These are phyloP conservation scores for Leavenworthia alabamica DNA, from an alignment of 345 rosid species.

Conservation along the genomic window DNA sequence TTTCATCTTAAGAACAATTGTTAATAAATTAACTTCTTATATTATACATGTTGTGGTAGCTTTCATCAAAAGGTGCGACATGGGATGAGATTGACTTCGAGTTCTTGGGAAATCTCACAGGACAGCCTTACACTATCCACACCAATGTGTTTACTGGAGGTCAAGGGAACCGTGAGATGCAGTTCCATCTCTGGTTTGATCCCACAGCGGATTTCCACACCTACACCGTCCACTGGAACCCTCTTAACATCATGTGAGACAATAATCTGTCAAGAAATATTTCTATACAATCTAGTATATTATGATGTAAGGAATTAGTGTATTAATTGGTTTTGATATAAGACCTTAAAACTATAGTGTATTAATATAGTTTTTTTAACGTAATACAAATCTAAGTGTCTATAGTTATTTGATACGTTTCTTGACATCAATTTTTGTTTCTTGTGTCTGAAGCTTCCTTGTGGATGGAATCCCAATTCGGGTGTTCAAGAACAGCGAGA, in stretches of 20 bases:
- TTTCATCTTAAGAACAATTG: background rate
- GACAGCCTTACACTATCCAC: slow-evolving; percentile 54
- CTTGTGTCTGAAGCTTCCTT: slow-evolving; percentile 32
- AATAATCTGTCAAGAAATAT: background rate
- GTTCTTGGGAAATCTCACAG: slow-evolving; percentile 55
- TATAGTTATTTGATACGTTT: background rate
- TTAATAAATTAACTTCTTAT: background rate
- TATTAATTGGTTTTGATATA: background rate
- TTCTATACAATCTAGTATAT: background rate
- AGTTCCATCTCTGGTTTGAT: slow-evolving; percentile 58
- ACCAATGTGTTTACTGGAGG: slow-evolving; percentile 60
- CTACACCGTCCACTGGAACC: slow-evolving; percentile 56
- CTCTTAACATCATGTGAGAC: slow-evolving; percentile 43
- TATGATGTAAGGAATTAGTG: background rate
- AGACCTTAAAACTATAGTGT: too few relatives aligned
- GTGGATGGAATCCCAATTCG: slow-evolving; percentile 53
- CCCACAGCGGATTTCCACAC: slow-evolving; percentile 60
- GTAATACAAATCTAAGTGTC: too few relatives aligned
- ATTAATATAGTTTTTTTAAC: too few relatives aligned
- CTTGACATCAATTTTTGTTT: background rate
- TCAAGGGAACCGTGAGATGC: slow-evolving; percentile 55
- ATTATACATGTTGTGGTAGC: slow-evolving; percentile 26
- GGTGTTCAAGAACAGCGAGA: slow-evolving; percentile 50
- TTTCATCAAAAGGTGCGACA: slow-evolving; percentile 39
- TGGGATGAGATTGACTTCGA: slow-evolving; percentile 71